Conservation (phyloP, 371 early-diverging fungal genomes). For the Rhizopus sp. region DNA sequence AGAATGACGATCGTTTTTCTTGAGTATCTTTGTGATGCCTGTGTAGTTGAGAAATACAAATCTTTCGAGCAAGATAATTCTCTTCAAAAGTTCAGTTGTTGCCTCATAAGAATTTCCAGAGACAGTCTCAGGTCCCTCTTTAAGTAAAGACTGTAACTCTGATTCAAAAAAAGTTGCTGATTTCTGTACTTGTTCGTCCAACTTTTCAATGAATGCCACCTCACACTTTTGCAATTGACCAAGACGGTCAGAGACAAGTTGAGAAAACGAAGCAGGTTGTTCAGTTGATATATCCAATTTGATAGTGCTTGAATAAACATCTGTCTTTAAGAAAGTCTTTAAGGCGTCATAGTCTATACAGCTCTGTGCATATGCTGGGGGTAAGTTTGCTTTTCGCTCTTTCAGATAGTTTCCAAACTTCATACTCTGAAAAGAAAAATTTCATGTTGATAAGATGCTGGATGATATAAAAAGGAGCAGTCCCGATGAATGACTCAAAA, state of each 20-base stretch:
- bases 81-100: conserved; percentile 40
- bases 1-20: conserved; percentile 71
- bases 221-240: conserved; percentile 43
- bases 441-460: neutral
- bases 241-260: conserved; percentile 48
- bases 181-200: conserved; percentile 64
- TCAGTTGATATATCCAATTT: conserved; percentile 24
- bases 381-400: conserved; percentile 64
- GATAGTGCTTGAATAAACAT: conserved; percentile 39
- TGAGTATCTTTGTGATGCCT: conserved; percentile 67
- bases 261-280: conserved; percentile 36
- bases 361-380: conserved; percentile 57
- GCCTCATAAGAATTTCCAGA: conserved; percentile 26
- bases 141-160: conserved; percentile 42
- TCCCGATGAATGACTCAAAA: neutral
- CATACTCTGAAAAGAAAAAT: conserved; percentile 40
- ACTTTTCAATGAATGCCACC: conserved; percentile 59
- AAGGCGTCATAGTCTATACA: conserved; percentile 67
- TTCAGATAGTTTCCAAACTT: conserved; percentile 76
- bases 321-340: conserved; percentile 63
- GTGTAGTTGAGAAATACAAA: conserved; percentile 68
- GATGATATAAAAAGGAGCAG: neutral
- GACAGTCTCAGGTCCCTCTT: conserved; percentile 46
- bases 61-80: conserved; percentile 54
- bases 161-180: conserved; percentile 48